phyloP scores from a whole-genome alignment of 2,329 filamentous ascomycete species.

The Rutstroemia sp. region DNA sequence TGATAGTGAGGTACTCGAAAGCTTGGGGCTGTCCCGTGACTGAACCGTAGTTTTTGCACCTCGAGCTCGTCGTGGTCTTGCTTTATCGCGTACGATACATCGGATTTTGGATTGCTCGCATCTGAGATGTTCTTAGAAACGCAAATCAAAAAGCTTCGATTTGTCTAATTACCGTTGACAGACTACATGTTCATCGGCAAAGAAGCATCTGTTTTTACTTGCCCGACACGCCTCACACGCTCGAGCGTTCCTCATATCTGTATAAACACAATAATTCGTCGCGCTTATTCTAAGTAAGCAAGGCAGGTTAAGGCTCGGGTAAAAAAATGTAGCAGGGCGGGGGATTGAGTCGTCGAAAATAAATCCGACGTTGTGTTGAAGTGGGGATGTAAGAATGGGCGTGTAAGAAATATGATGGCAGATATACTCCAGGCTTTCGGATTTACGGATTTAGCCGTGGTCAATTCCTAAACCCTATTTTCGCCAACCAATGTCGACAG shows the following conservation, averaged over 20 bases:
- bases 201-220: slow-evolving; percentile 26
- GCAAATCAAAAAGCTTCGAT: background rate
- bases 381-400: background rate
- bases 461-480: background rate
- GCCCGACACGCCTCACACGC: slow-evolving; percentile 27
- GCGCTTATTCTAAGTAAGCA: background rate
- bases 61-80: slow-evolving; percentile 22
- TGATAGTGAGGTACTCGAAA: background rate
- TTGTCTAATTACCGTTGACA: slow-evolving; percentile 16
- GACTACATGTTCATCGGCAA: slow-evolving; percentile 12
- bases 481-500: no score
- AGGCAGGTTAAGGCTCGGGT: no score
- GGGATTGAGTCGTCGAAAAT: background rate
- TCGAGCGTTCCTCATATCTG: slow-evolving; percentile 22
- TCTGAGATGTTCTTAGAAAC: slow-evolving; percentile 4
- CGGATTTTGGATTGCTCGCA: slow-evolving; percentile 21
- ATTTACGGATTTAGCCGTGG: background rate
- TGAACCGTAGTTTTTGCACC: slow-evolving; percentile 5
- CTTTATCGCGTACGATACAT: slow-evolving; percentile 25
- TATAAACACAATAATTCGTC: background rate
- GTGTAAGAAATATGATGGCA: background rate
- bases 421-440: background rate
- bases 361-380: background rate
- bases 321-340: no score
- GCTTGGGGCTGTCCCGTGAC: background rate